Base-by-base conservation (phyloP, 1,284 basidiomycete species). In the Moniliophthora roreri region DNA sequence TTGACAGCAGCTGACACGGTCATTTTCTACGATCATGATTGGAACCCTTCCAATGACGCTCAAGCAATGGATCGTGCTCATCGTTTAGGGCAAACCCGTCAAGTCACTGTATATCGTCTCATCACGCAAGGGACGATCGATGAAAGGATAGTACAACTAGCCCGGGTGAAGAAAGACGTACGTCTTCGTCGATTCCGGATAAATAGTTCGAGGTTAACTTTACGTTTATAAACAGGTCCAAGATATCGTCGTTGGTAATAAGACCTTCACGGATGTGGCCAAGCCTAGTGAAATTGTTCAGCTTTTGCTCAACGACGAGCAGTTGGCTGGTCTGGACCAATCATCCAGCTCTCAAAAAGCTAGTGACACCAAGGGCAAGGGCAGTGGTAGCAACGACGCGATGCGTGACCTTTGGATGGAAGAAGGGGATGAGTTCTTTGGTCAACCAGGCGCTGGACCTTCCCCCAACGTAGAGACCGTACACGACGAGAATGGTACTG, bases 21-120 rank as follows among this genome's bases (percentile, higher is more conserved):
- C 59, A 77, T 99, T 53, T 99, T 99, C 72, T 98, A 98, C 69
- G 97, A 99, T 68, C 95, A 97, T 66, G 97, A 99, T 66, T 99
- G 97, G 97, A 99, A 99, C 69, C 97, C 95, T 13, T 96, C 93
- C 24, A 99, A 99, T 67, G 97, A 99, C 69, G 93, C 95, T 38
- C 97, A 99, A 71, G 97, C 97, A 10, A 99, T 99, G 97, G 97
- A 99, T 68, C 92, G 97, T 64, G 97, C 97, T 16, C 97, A 99
- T 76, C 93, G 97, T 66, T 82, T 99, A 11, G 97, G 97, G 35
- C 97, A 99, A 74, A 99, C 95, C 10, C 91, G 95, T 58, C 97
- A 99, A 75, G 97, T 99, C 54, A 99, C 96, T 0, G 96, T 99
- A 4, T 99, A 99, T 71, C 89, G 97, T 37, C 79, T 99, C 51